Base-by-base conservation (phyloP, 495 filamentous ascomycete species). In the Aspergillus campestris region DNA sequence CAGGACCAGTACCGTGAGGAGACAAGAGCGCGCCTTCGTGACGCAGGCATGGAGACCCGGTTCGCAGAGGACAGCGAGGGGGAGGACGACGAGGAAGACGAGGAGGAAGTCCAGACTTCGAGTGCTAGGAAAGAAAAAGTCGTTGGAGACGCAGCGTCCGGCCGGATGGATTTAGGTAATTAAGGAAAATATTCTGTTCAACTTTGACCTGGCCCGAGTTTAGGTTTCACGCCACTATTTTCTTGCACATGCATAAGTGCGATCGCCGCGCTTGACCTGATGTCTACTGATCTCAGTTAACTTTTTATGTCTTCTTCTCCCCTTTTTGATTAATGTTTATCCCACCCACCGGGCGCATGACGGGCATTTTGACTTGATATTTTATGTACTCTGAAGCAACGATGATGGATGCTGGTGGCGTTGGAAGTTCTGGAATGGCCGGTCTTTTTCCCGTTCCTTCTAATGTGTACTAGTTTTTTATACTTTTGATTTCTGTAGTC, bases 1-100 rank as follows among this genome's bases (percentile, higher is more conserved):
- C 92, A 98, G 70, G 82, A 90, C 52, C 71, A 63, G 37, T 74
- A 83, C 60, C 75, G 89, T 40, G 84, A 88, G 38, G 82, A 88
- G 36, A 85, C 91, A 81, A 80, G 84, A 50, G 71, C 75, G 45
- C 73, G 88, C 31, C 73, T 85, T 34, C 65, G 60, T 47, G 68
- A 72, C 8, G 69, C 66, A 13, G 71, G 75, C 8, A 56, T 85
- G 7, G 73, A 78, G 15, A 72, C 68, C 18, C 70, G 70, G 29
- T 84, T 75, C 47, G 73, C 74, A 47, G 79, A 82, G 14, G 69
- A 66, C 10, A 74, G 73, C 10, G 66, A 62, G 33, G 75, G 75
- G 6, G 71, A 72, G 7, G 65, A 75, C 9, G 71, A 70, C 5
- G 69, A 68, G 27, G 74, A 75, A 40, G 74, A 71, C 18, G 70